Evolutionary conservation across 2,329 filamentous ascomycete genomes (phyloP).

Genomic region (Fusarium ambrosium): DNA sequence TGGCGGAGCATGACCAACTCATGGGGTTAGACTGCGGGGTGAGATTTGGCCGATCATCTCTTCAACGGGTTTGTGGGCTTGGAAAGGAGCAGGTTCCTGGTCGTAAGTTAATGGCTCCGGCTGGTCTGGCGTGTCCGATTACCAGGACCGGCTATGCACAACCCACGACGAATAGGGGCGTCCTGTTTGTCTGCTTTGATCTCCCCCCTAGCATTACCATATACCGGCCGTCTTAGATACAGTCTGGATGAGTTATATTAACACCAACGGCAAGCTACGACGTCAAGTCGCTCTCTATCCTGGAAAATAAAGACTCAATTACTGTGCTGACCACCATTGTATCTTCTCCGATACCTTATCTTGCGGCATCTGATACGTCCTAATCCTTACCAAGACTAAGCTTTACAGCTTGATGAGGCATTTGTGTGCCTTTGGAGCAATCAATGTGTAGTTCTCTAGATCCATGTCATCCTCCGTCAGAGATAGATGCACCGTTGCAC

Average conservation of each 20-base stretch:
- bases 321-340: not conserved
- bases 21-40: not conserved
- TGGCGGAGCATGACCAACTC: not conserved
- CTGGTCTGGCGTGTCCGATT: not conserved
- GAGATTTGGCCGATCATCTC: not conserved
- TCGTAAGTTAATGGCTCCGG: not conserved
- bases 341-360: not conserved
- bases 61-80: not conserved
- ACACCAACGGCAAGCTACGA: not conserved
- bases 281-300: not conserved
- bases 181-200: no score
- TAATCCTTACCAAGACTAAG: not conserved
- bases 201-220: no score
- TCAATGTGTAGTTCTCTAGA: constrained; percentile 4
- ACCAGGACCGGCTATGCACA: not conserved
- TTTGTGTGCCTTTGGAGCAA: constrained; percentile 2
- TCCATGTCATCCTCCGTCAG: not conserved
- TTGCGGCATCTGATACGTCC: not conserved
- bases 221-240: not conserved
- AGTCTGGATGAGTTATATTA: not conserved
- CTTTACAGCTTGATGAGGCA: not conserved
- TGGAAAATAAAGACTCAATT: not conserved
- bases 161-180: not conserved
- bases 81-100: not conserved
- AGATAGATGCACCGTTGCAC: not conserved